A percentile compares a stretch with the other conserved stretches of the same genome.
Conservation (phyloP, 2,329 filamentous ascomycete genomes). For the Coleophoma eucalyptorum region DNA sequence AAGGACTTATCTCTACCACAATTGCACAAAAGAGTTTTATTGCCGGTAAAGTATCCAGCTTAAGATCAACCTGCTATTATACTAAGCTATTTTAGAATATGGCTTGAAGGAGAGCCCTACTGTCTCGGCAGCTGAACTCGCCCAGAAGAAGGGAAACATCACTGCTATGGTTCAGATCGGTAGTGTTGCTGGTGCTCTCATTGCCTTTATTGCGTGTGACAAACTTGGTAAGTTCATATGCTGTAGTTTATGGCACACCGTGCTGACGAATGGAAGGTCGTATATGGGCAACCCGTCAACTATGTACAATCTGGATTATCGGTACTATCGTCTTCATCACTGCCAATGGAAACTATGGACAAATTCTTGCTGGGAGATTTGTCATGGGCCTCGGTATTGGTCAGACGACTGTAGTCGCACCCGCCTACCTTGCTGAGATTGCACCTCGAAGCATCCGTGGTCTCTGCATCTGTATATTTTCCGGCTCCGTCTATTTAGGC, state of each 20-base stretch:
- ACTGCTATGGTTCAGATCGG: conserved; percentile 36
- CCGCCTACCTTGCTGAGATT: conserved; percentile 32
- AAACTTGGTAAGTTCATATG: conserved; percentile 12
- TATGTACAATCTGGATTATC: conserved; percentile 18
- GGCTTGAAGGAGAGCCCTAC: conserved; percentile 5
- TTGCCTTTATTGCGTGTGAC: conserved; percentile 18
- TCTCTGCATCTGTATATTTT: conserved; percentile 20
- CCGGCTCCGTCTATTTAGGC: conserved; percentile 16
- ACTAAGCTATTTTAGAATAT: conserved; percentile 12
- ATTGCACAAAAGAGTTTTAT: conserved; percentile 24
- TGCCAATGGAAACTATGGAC: conserved; percentile 42
- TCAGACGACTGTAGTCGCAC: conserved; percentile 49
- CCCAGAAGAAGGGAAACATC: conserved; percentile 30
- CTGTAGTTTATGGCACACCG: too few species aligned
- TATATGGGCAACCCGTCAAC: conserved; percentile 19
- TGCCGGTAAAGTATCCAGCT: neutral
- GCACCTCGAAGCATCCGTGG: conserved; percentile 19
- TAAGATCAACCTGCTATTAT: neutral
- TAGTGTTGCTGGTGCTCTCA: conserved; percentile 29
- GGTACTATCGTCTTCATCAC: conserved; percentile 29
- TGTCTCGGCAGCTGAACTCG: conserved; percentile 19
- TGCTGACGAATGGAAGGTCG: conserved; percentile 16
- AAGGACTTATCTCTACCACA: conserved; percentile 23
- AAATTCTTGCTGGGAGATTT: conserved; percentile 65
- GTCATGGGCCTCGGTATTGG: conserved; percentile 70